phyloP scores from a whole-genome alignment of 164 flowering plant species.

The Berberis vulgaris region DNA sequence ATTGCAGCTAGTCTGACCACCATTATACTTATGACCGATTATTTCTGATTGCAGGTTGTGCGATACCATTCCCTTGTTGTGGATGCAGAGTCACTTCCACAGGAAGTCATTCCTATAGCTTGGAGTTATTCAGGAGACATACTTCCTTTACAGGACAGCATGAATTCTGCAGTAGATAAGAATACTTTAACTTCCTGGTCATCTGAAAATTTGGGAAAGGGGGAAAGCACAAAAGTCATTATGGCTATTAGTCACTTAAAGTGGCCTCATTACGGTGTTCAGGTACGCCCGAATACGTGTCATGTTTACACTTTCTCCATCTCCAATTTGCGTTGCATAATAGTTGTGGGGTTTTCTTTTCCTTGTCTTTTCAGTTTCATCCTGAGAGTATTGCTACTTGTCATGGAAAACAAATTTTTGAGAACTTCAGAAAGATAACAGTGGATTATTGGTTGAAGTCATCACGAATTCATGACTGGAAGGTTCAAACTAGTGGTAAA shows the following conservation, averaged over 20 bases:
- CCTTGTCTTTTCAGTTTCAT: slow-evolving; percentile 60
- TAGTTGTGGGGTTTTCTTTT: slow-evolving; percentile 7
- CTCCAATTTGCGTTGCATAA: neutral
- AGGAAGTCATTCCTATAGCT: slow-evolving; percentile 80
- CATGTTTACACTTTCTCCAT: slow-evolving; percentile 10
- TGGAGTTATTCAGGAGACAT: slow-evolving; percentile 58
- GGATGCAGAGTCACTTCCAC: slow-evolving; percentile 69
- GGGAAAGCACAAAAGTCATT: slow-evolving; percentile 31
- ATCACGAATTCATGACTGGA: slow-evolving; percentile 22
- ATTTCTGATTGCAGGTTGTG: slow-evolving; percentile 58
- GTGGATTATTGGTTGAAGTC: slow-evolving; percentile 59
- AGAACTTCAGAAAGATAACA: slow-evolving; percentile 78
- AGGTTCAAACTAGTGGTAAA: slow-evolving; percentile 47
- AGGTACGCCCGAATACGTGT: slow-evolving; percentile 35
- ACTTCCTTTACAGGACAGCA: slow-evolving; percentile 37
- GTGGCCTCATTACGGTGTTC: slow-evolving; percentile 95
- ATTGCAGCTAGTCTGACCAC: too few relatives aligned
- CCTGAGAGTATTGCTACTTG: slow-evolving; percentile 93
- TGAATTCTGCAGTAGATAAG: slow-evolving; percentile 13
- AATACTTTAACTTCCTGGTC: slow-evolving; percentile 17
- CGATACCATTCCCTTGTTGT: slow-evolving; percentile 93
- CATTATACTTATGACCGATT: neutral
- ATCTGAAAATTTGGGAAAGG: slow-evolving; percentile 15
- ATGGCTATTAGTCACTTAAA: slow-evolving; percentile 87
- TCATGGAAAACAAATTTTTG: slow-evolving; percentile 70